Conservation (phyloP, 441 rosid species). For the Manihot esculenta region DNA sequence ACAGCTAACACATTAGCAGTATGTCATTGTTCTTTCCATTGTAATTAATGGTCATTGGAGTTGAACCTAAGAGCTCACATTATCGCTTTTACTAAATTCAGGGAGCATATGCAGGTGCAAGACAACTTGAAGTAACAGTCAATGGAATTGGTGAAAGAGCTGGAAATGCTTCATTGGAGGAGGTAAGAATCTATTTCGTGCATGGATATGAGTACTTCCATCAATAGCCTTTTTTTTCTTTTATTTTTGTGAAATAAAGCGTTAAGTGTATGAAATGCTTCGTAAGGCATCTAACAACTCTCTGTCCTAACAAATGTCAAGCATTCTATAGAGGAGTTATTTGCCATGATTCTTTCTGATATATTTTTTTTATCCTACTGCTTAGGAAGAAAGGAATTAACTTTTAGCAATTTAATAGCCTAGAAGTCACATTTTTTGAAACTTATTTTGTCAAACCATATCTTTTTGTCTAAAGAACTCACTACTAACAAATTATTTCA, state of each 20-base stretch:
- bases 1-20: constrained; percentile 91
- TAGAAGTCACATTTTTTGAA: neutral
- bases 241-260: neutral
- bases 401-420: neutral
- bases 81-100: constrained; percentile 31
- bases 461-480: neutral
- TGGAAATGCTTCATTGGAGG: constrained; percentile 96
- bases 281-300: neutral
- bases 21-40: constrained; percentile 23
- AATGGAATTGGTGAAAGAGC: constrained; percentile 99
- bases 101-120: constrained; percentile 90
- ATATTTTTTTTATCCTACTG: no score
- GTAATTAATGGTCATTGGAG: constrained; percentile 2
- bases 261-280: neutral
- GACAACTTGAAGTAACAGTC: constrained; percentile 89
- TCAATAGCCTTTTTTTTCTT: neutral
- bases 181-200: constrained; percentile 43
- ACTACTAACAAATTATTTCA: neutral
- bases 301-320: neutral
- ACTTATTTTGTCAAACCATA: no score
- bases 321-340: neutral
- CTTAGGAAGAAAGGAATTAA: neutral
- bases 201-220: neutral
- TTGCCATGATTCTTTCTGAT: no score
- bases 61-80: constrained; percentile 26